Evolutionary conservation across 2,329 filamentous ascomycete species (phyloP).

Genomic region (Cladophialophora immunda): DNA sequence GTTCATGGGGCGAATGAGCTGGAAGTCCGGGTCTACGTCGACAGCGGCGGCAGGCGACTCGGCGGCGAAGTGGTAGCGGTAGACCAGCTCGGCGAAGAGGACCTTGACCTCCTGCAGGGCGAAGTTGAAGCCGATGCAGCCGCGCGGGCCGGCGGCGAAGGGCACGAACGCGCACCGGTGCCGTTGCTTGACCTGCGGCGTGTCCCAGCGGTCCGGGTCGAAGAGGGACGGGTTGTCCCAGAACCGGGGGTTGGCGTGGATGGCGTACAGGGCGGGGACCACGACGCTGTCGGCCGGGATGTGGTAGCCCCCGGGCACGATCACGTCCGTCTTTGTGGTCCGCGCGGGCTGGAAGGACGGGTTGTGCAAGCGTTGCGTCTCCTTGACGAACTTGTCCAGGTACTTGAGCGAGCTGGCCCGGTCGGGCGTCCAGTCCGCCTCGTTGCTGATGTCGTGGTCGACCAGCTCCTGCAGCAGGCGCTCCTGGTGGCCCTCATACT

Average conservation of each 20-base stretch:
- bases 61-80: constrained; percentile 64
- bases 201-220: constrained; percentile 68
- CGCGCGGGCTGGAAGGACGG: constrained; percentile 69
- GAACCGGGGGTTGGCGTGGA: constrained; percentile 46
- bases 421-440: constrained; percentile 54
- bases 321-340: constrained; percentile 57
- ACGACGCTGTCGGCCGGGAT: constrained; percentile 46
- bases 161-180: constrained; percentile 65
- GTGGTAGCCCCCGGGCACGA: constrained; percentile 50
- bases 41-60: constrained; percentile 62
- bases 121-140: constrained; percentile 72
- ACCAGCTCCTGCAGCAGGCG: constrained; percentile 66
- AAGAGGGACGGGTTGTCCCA: constrained; percentile 69
- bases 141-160: constrained; percentile 65
- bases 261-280: too few species aligned
- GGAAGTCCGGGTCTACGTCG: constrained; percentile 69
- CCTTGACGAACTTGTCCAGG: constrained; percentile 68
- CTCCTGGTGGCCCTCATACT: constrained; percentile 65
- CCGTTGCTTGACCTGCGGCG: constrained; percentile 61
- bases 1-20: constrained; percentile 65
- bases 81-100: constrained; percentile 65
- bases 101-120: constrained; percentile 67
- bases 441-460: constrained; percentile 56
- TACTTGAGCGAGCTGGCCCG: constrained; percentile 41
- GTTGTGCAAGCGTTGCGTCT: constrained; percentile 68